Conservation (phyloP, 148 eudicot species). For the Rhododendron kiyosumense region DNA sequence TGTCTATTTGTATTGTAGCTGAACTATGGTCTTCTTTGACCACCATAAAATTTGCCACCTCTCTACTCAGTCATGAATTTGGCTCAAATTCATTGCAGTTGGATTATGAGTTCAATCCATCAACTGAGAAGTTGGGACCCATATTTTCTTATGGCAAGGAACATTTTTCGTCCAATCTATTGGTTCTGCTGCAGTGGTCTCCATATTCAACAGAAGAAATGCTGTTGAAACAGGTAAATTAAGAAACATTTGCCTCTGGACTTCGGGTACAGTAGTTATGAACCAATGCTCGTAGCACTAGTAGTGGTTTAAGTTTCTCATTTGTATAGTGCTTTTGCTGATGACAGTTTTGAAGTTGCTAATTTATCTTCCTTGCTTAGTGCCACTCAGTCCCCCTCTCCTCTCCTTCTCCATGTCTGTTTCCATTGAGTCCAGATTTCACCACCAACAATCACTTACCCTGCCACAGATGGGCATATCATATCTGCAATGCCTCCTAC, state of each 20-base stretch:
- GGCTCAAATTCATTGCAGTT: conserved; percentile 32
- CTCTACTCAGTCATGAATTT: not conserved
- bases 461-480: not conserved
- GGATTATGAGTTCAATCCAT: conserved; percentile 45
- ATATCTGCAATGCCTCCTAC: not conserved
- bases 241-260: not conserved
- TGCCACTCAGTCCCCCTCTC: not conserved
- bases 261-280: not conserved
- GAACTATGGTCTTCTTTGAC: not conserved
- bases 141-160: conserved; percentile 30
- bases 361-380: not conserved
- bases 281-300: not conserved
- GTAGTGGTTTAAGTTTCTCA: not conserved
- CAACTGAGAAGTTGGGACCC: conserved; percentile 36
- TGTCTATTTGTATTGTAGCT: not conserved
- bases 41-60: not conserved
- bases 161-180: conserved; percentile 36
- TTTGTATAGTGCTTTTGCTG: not conserved
- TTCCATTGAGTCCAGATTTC: not conserved
- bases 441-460: not conserved
- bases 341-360: not conserved
- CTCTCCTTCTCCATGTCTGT: not conserved
- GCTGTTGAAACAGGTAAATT: conserved; percentile 54
- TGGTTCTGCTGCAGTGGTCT: conserved; percentile 56
- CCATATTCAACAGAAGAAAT: conserved; percentile 45